phyloP scores from a whole-genome alignment of 2,329 filamentous ascomycete genomes.

The Cytospora piceae region DNA sequence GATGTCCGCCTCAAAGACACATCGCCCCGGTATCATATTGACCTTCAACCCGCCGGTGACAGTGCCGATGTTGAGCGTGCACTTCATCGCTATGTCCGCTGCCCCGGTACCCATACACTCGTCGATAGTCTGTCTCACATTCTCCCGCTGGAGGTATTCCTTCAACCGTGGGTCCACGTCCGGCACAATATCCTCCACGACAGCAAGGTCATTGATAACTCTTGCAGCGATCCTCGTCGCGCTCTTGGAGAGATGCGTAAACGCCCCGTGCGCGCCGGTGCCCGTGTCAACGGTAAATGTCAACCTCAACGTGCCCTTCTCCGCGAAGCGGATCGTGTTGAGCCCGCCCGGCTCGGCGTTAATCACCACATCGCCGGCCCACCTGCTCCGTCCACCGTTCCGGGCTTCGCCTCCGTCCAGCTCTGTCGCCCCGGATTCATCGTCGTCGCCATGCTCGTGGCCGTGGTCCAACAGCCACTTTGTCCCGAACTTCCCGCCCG shows the following conservation, averaged over 20 bases:
- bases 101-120: conserved; percentile 43
- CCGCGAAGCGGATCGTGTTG: conserved; percentile 45
- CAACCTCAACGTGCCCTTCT: conserved; percentile 47
- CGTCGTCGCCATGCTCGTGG: conserved; percentile 35
- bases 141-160: conserved; percentile 37
- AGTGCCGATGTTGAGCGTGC: conserved; percentile 46
- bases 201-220: conserved; percentile 16
- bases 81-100: conserved; percentile 38
- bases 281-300: conserved; percentile 40
- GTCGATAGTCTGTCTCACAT: conserved; percentile 40
- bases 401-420: neutral
- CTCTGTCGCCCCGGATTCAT: conserved; percentile 30
- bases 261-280: conserved; percentile 44
- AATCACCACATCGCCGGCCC: conserved; percentile 45
- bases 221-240: conserved; percentile 41
- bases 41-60: conserved; percentile 47
- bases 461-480: conserved; percentile 41
- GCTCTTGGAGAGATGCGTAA: conserved; percentile 43
- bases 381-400: conserved; percentile 37
- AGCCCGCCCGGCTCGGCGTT: conserved; percentile 44
- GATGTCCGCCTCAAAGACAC: conserved; percentile 45
- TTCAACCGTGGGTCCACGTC: conserved; percentile 32
- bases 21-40: conserved; percentile 46
- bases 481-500: conserved; percentile 43
- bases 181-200: conserved; percentile 23